Base-by-base conservation (phyloP, 495 filamentous ascomycete genomes). In the Astrocystis sublimbata region DNA sequence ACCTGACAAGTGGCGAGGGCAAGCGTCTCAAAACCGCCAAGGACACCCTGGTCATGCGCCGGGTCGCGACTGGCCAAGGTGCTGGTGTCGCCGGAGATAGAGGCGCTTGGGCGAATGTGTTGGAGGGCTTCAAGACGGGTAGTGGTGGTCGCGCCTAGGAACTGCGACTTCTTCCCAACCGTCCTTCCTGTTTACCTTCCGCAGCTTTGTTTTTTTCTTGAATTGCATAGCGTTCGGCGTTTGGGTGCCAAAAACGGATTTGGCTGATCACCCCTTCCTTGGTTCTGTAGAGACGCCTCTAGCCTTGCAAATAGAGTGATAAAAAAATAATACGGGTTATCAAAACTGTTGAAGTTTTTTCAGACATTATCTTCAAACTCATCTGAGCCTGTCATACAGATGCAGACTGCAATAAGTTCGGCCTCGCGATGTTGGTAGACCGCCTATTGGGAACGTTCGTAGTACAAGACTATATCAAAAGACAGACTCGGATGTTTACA, bases 31-130 rank as follows among this genome's bases (percentile, higher is more conserved):
- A 81, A 52, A 85, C 83, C 0, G 83, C 89, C 1, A 87, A 78
- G 65, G 88, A 91, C 61, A 88, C 89, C 0, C 77, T 89, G 28
- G 80, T 88, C 73, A 86, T 91, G 86, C 78, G 90, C 38, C 65
- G 60, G 30, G 70, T 69, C 17, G 69, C 64, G 9, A 68, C 64
- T 4, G 65, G 69, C 30, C 50, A 67, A 1, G 33, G 40, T 59
- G 62, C 41, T 41, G n/a, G n/a, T n/a, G 30, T 55, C 24, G 66
- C 60, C 30, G 45, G 65, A 19, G 68, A 73, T 30, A 61, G 59
- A 26, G 68, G 66, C 41, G 60, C 62, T 7, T 75, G 72, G 72
- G 71, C 61, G 7, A 63, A 65, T n/a, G 60, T 75, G 4, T 58
- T 75, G 8, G 71, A 75, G 51, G 72, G 71, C 12, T 66, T 75